Percentiles rank a stretch among this genome's conserved stretches.
Conservation (phyloP, 164 flowering plant genomes). For the Houttuynia cordata region DNA sequence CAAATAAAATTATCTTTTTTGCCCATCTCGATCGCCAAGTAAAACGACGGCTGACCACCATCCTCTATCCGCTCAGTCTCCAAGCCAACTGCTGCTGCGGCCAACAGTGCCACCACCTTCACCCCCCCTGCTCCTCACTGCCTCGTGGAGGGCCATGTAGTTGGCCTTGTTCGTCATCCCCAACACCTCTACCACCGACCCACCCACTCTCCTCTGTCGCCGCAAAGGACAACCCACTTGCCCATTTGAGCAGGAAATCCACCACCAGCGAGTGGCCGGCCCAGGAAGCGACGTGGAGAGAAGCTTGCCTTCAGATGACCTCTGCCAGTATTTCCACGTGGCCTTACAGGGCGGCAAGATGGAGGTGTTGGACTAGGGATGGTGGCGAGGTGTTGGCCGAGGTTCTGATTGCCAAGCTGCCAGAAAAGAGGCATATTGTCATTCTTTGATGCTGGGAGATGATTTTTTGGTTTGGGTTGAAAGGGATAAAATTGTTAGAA, state of each 20-base stretch:
- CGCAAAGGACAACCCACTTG: not conserved
- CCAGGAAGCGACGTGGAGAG: constrained; percentile 2
- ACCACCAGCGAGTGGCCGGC: not conserved
- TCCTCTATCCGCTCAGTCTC: not conserved
- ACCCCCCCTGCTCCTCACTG: not conserved
- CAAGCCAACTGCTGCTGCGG: not conserved
- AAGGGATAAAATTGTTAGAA: no score
- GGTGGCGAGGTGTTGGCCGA: not conserved
- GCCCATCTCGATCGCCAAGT: constrained; percentile 3
- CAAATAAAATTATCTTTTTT: no score
- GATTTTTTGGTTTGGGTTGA: no score
- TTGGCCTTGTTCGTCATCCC: constrained; percentile 1
- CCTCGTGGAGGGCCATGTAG: not conserved
- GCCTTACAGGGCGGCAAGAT: not conserved
- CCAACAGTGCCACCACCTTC: not conserved
- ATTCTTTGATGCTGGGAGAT: no score
- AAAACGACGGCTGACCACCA: not conserved
- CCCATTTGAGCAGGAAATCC: not conserved
- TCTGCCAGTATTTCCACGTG: not conserved
- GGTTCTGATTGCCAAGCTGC: not conserved
- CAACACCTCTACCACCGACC: not conserved
- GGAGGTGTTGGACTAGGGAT: constrained; percentile 3
- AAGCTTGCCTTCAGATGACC: not conserved
- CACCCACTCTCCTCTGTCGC: not conserved
- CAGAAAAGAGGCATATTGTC: not conserved